Evolutionary conservation across 352 stramenopile species (phyloP).

Genomic region (Phytophthora pseudosyringae): DNA sequence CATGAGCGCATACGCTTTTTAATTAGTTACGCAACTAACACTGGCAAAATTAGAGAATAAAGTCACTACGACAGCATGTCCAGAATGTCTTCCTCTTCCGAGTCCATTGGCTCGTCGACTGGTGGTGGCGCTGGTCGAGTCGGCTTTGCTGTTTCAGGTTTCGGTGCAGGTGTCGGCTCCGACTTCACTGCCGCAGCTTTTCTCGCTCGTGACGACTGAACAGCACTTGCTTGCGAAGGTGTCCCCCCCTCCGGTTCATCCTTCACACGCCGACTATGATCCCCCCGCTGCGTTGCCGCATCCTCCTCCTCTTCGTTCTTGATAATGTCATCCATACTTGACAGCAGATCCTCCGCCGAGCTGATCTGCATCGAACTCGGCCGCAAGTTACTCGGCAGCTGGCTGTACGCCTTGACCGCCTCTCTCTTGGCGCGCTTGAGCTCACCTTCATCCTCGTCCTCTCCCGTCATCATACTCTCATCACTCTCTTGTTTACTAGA

Average conservation of each 20-base stretch:
- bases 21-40: too few species aligned
- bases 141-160: slow-evolving; percentile 6
- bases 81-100: slow-evolving; percentile 65
- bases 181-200: neutral
- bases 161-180: neutral
- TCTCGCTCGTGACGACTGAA: neutral
- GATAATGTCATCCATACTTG: slow-evolving; percentile 55
- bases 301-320: slow-evolving; percentile 26
- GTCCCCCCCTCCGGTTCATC: neutral
- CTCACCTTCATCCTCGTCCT: slow-evolving; percentile 14
- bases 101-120: slow-evolving; percentile 37
- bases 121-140: slow-evolving; percentile 1
- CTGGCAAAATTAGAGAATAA: neutral
- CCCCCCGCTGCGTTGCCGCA: slow-evolving; percentile 11
- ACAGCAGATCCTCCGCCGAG: slow-evolving; percentile 48
- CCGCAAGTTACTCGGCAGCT: slow-evolving; percentile 33
- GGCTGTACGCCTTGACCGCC: slow-evolving; percentile 45
- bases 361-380: slow-evolving; percentile 42
- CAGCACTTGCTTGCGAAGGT: neutral
- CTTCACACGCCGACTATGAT: neutral
- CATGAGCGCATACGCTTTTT: too few species aligned
- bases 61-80: slow-evolving; percentile 48
- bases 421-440: slow-evolving; percentile 23
- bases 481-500: slow-evolving; percentile 28
- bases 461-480: slow-evolving; percentile 7